Conservation (phyloP, 75 land plant genomes). For the Cryptomeria japonica region DNA sequence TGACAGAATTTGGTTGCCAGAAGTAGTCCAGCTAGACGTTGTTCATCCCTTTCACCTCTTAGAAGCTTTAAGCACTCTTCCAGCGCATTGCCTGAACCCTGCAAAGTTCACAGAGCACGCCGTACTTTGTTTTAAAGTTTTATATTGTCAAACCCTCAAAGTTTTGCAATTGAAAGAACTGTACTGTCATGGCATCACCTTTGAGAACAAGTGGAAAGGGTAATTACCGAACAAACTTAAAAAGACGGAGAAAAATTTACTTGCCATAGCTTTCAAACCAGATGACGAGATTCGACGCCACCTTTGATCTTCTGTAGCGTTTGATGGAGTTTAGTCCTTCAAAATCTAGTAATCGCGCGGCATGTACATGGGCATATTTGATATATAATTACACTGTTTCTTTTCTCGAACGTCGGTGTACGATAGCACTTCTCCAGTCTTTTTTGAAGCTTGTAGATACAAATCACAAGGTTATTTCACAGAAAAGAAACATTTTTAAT, state of each 20-base stretch:
- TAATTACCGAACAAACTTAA: neutral
- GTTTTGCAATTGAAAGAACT: neutral
- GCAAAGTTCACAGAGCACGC: neutral
- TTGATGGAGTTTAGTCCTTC: neutral
- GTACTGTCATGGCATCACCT: neutral
- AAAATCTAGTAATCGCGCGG: neutral
- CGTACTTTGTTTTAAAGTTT: neutral
- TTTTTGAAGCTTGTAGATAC: no score
- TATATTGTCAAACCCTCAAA: neutral
- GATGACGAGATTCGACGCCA: neutral
- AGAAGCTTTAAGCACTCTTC: constrained; percentile 85
- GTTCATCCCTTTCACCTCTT: constrained; percentile 81
- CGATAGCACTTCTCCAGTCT: neutral
- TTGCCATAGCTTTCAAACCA: neutral
- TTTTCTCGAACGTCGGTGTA: no score
- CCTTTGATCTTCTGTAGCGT: neutral
- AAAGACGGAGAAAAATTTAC: neutral
- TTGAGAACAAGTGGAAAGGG: neutral
- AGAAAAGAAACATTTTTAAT: no score
- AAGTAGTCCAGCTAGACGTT: constrained; percentile 92
- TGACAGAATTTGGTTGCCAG: constrained; percentile 76
- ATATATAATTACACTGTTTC: neutral
- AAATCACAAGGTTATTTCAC: no score
- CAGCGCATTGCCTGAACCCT: constrained; percentile 14
- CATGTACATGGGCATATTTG: neutral